Evolutionary conservation across 1,284 basidiomycete genomes (phyloP), one percentile per base, ranked within the genome.

Genomic region (Tylopilus sp.): DNA sequence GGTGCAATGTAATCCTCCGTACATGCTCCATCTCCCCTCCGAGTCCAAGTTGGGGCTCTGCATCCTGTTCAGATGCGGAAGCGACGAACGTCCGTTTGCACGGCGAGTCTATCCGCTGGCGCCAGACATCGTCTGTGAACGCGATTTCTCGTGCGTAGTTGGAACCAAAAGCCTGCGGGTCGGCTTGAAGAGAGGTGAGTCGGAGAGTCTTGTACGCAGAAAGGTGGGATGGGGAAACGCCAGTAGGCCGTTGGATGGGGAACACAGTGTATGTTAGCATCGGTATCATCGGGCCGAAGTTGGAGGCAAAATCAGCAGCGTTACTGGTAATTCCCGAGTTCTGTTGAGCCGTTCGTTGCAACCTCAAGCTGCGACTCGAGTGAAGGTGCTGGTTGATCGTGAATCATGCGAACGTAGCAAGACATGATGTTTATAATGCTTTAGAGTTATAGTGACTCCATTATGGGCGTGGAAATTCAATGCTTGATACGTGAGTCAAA

Each of bases 111-210:
- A 83, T 63, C 15, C 77, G 75, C 59, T 69, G 62, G n/a, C 68
- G 69, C 82, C 81, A 83, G 33, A 71, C 44, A 3, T 77, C 76
- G 3, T 72, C 70, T 4, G 76, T 72, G 61, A 80, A 80, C 4
- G 68, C 58, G 8, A 62, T 63, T 63, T 83, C 81, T 16, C 72
- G 70, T 33, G 71, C 74, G 38, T 79, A 81, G 26, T 64, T 81
- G n/a, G 82, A 81, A 2, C 65, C 53, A 64, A 82, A 83, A 1
- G 73, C 74, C 13, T 76, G 68, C 13, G 80, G 80, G 58, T 85
- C 75, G 8, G 71, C 68, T 55, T 74, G 71, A 33, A 83, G 78
- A 10, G 74, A 74, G 5, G 73, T 65, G 33, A 83, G 70, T 24
- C 83, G 73, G 60, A 84, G 67, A 4, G 60, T 33, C 39, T 70